Evolutionary conservation across 805 yeast species (phyloP).

Genomic region (Wickerhamomyces alni): DNA sequence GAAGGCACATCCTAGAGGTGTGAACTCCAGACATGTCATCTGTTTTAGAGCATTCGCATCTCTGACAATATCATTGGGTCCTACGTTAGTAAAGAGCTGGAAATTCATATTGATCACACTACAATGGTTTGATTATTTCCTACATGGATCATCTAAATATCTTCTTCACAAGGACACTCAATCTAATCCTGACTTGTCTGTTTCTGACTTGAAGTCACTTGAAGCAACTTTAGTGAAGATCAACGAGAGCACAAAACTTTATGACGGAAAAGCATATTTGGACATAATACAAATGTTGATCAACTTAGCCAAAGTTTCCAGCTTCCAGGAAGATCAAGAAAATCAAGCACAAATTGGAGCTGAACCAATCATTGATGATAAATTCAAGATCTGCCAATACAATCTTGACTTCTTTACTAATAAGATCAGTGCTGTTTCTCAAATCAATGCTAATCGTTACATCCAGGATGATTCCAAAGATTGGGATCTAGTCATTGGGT

Average conservation of each 20-base stretch:
- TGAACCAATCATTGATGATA: slow-evolving; percentile 20
- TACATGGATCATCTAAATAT: slow-evolving; percentile 51
- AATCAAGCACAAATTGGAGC: slow-evolving; percentile 3
- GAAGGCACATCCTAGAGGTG: slow-evolving; percentile 32
- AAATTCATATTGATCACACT: slow-evolving; percentile 49
- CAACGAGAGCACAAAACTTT: slow-evolving; percentile 53
- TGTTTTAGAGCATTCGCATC: slow-evolving; percentile 76
- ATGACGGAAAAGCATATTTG: slow-evolving; percentile 43
- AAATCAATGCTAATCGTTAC: slow-evolving; percentile 47
- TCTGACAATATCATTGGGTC: slow-evolving; percentile 77
- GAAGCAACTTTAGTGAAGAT: slow-evolving; percentile 55
- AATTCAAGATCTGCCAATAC: slow-evolving; percentile 37
- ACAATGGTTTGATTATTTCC: slow-evolving; percentile 72
- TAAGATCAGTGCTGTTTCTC: slow-evolving; percentile 45
- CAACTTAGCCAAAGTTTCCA: slow-evolving; percentile 30
- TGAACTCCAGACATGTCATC: slow-evolving; percentile 64
- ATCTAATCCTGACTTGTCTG: slow-evolving; percentile 33
- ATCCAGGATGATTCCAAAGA: slow-evolving; percentile 31
- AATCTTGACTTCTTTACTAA: slow-evolving; percentile 51
- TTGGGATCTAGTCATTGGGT: slow-evolving; percentile 44
- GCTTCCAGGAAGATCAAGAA: slow-evolving; percentile 4
- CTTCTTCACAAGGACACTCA: slow-evolving; percentile 35
- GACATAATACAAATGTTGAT: slow-evolving; percentile 43
- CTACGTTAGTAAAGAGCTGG: slow-evolving; percentile 68
- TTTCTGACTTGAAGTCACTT: slow-evolving; percentile 44